Percentiles rank a stretch among this genome's conserved stretches.
phyloP scores from a whole-genome alignment of 768 basidiomycete genomes.

The Mycena kentingensis region DNA sequence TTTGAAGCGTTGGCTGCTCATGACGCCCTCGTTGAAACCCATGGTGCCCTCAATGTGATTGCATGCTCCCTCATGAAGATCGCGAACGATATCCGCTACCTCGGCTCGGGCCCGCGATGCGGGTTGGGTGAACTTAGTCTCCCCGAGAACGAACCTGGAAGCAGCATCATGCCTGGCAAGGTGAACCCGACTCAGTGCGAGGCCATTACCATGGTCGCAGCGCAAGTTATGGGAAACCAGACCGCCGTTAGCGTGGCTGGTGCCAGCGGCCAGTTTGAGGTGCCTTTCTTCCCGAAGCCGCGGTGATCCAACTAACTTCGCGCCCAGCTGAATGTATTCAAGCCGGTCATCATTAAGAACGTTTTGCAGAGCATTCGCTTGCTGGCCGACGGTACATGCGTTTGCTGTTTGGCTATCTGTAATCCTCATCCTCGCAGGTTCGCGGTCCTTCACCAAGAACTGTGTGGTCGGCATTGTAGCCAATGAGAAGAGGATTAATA shows the following conservation, averaged over 20 bases:
- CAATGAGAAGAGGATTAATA: constrained; percentile 90
- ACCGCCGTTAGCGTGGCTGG: constrained; percentile 91
- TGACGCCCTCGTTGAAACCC: constrained; percentile 96
- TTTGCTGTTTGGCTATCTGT: constrained; percentile 3
- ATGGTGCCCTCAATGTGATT: constrained; percentile 93
- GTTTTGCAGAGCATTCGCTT: constrained; percentile 94
- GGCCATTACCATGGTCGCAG: constrained; percentile 97
- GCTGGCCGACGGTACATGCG: constrained; percentile 77
- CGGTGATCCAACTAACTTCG: constrained; percentile 7
- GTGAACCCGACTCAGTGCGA: constrained; percentile 99
- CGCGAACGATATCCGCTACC: constrained; percentile 97
- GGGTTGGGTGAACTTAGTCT: constrained; percentile 92
- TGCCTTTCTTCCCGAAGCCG: constrained; percentile 33
- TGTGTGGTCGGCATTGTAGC: constrained; percentile 96
- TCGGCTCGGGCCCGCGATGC: constrained; percentile 96
- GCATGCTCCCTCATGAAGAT: constrained; percentile 99
- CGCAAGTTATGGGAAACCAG: constrained; percentile 98
- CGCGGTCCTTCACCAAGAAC: constrained; percentile 94
- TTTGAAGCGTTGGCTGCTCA: constrained; percentile 98
- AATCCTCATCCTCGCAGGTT: constrained; percentile 45
- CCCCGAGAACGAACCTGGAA: constrained; percentile 98
- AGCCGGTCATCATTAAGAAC: constrained; percentile 98
- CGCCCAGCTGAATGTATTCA: constrained; percentile 92
- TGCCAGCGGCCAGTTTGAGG: constrained; percentile 96
- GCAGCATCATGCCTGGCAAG: constrained; percentile 99